phyloP scores from a whole-genome alignment of 257 asterid genomes.

The Schizonepeta tenuifolia region DNA sequence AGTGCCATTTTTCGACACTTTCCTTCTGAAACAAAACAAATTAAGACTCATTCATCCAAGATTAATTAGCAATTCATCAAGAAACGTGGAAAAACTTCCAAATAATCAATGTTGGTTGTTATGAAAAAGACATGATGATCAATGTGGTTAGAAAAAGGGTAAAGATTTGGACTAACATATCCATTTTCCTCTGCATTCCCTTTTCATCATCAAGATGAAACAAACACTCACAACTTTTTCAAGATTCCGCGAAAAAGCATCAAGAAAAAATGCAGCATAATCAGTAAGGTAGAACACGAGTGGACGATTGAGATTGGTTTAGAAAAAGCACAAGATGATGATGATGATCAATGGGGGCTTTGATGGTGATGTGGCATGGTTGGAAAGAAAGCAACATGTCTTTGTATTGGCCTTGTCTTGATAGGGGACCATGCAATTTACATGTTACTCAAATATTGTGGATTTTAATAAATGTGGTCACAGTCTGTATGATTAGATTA shows the following conservation, averaged over 20 bases:
- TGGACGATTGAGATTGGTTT: slow-evolving; percentile 39
- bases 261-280: neutral
- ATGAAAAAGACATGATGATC: neutral
- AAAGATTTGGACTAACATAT: neutral
- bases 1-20: slow-evolving; percentile 65
- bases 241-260: neutral
- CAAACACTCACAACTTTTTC: neutral
- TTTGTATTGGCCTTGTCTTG: slow-evolving; percentile 32
- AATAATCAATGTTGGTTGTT: neutral
- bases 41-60: neutral
- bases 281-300: neutral
- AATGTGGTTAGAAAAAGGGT: neutral
- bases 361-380: slow-evolving; percentile 40
- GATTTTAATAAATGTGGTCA: slow-evolving; percentile 30
- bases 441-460: neutral
- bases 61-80: neutral
- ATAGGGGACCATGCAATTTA: slow-evolving; percentile 44
- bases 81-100: neutral
- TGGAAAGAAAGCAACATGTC: slow-evolving; percentile 55
- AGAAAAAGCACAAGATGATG: slow-evolving; percentile 44
- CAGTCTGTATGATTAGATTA: neutral
- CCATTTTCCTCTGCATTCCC: neutral
- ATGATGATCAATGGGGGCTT: slow-evolving; percentile 28
- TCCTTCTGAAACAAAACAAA: slow-evolving; percentile 48
- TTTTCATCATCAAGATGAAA: neutral